These are phyloP conservation scores for Syncephalastrum sp. DNA, from an alignment of 371 early-diverging fungal genomes.

Conservation along the genomic window DNA sequence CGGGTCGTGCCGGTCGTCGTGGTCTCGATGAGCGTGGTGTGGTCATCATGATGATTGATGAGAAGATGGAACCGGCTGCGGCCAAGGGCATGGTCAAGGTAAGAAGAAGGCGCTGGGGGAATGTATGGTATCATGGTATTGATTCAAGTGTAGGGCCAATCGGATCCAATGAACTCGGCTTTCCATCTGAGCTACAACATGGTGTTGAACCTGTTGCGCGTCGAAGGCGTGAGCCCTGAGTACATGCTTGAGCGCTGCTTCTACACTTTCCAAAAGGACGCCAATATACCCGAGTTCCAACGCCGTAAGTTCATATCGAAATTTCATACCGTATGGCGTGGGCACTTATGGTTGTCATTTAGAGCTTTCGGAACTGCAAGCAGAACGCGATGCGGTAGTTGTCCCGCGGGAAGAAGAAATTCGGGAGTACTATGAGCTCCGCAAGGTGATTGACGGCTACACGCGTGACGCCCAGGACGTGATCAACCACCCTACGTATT, in stretches of 20 bases:
- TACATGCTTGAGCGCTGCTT: conserved; percentile 95
- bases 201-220: conserved; percentile 97
- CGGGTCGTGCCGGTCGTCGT: conserved; percentile 97
- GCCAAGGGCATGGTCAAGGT: conserved; percentile 93
- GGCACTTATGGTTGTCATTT: background rate
- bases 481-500: conserved; percentile 77
- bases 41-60: conserved; percentile 96
- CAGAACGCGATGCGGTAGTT: conserved; percentile 49
- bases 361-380: conserved; percentile 58
- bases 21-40: conserved; percentile 99
- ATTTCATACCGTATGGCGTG: background rate
- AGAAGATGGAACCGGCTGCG: conserved; percentile 93
- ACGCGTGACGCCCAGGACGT: conserved; percentile 73
- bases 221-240: conserved; percentile 96
- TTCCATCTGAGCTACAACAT: conserved; percentile 99
- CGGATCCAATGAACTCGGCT: conserved; percentile 95
- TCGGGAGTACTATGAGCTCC: conserved; percentile 74
- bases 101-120: background rate
- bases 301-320: conserved; percentile 22
- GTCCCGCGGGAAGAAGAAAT: conserved; percentile 75
- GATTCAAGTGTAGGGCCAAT: conserved; percentile 56
- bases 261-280: conserved; percentile 94
- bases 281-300: conserved; percentile 80
- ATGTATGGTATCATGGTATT: background rate
- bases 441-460: conserved; percentile 68